Evolutionary conservation across 2,329 filamentous ascomycete genomes (phyloP).

Genomic region (Fusarium sp.): DNA sequence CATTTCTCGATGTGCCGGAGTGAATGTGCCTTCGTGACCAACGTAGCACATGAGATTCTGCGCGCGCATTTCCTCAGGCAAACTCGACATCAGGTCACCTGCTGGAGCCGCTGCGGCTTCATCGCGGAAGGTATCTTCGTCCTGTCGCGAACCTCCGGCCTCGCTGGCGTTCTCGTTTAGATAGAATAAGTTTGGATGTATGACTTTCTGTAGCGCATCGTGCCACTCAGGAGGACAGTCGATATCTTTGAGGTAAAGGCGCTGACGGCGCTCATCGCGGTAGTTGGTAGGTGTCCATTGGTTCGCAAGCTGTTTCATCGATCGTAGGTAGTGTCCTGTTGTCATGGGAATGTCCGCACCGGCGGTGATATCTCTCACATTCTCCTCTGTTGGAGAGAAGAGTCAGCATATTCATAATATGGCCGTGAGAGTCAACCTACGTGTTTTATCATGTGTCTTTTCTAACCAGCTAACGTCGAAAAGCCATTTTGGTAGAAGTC

Average conservation of each 20-base stretch:
- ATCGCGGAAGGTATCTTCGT: conserved; percentile 59
- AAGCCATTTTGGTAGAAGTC: conserved; percentile 78
- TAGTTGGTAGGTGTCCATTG: conserved; percentile 84
- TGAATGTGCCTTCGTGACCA: conserved; percentile 97
- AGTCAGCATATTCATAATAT: conserved; percentile 34
- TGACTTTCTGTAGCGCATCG: conserved; percentile 79
- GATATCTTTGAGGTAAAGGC: conserved; percentile 96
- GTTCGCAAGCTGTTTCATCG: conserved; percentile 84
- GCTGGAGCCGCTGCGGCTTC: conserved; percentile 75
- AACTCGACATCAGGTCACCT: conserved; percentile 94
- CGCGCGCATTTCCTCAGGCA: conserved; percentile 88
- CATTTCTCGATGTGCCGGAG: conserved; percentile 96
- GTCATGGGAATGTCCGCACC: conserved; percentile 85
- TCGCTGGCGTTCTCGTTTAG: conserved; percentile 80
- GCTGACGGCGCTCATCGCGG: conserved; percentile 82
- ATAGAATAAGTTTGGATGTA: conserved; percentile 89
- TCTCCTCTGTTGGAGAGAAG: conserved; percentile 71
- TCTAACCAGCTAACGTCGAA: conserved; percentile 87
- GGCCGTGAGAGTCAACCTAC: conserved; percentile 60
- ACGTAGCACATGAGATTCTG: conserved; percentile 99
- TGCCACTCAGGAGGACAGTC: conserved; percentile 93
- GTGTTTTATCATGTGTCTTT: conserved; percentile 81
- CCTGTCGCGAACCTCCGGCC: conserved; percentile 50
- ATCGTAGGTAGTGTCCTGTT: conserved; percentile 89
- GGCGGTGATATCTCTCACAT: conserved; percentile 82